Percentiles rank a stretch among this genome's conserved stretches.
These are phyloP conservation scores for Petasospora fabianii DNA, from an alignment of 1,139 yeast species.

Conservation along the genomic window DNA sequence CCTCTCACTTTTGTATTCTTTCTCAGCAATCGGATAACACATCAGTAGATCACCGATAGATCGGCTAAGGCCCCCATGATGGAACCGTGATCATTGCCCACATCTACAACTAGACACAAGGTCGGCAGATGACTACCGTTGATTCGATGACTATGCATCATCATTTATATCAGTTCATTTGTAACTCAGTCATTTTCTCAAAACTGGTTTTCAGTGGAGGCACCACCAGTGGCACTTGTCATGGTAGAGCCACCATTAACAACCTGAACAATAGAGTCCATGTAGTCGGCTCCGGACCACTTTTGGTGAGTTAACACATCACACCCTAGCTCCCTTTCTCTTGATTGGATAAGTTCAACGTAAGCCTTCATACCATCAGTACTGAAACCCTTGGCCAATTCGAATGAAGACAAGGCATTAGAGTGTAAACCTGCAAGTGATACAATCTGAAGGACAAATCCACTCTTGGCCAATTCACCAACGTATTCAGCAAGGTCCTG, in stretches of 20 bases:
- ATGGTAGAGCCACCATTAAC: slow-evolving; percentile 44
- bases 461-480: slow-evolving; percentile 51
- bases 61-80: too few relatives aligned
- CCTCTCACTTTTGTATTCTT: too few relatives aligned
- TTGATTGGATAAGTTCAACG: slow-evolving; percentile 46
- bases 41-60: too few relatives aligned
- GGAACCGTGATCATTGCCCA: too few relatives aligned
- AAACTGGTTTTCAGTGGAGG: slow-evolving; percentile 39
- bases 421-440: slow-evolving; percentile 54
- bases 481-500: slow-evolving; percentile 45
- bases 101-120: too few relatives aligned
- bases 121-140: too few relatives aligned
- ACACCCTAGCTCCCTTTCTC: slow-evolving; percentile 42
- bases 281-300: slow-evolving; percentile 57
- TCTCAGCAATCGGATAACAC: too few relatives aligned
- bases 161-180: too few relatives aligned
- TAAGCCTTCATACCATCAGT: slow-evolving; percentile 54
- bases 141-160: too few relatives aligned
- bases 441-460: slow-evolving; percentile 50
- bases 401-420: slow-evolving; percentile 48
- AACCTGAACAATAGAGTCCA: slow-evolving; percentile 42
- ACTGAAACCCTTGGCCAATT: slow-evolving; percentile 44
- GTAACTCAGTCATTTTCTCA: background rate
- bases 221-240: slow-evolving; percentile 44
- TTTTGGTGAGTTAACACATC: slow-evolving; percentile 56